Percentiles rank a stretch among this genome's conserved stretches.
Evolutionary conservation across 306 rosid genomes (phyloP).

Genomic region (Pterocarpus santalinus): DNA sequence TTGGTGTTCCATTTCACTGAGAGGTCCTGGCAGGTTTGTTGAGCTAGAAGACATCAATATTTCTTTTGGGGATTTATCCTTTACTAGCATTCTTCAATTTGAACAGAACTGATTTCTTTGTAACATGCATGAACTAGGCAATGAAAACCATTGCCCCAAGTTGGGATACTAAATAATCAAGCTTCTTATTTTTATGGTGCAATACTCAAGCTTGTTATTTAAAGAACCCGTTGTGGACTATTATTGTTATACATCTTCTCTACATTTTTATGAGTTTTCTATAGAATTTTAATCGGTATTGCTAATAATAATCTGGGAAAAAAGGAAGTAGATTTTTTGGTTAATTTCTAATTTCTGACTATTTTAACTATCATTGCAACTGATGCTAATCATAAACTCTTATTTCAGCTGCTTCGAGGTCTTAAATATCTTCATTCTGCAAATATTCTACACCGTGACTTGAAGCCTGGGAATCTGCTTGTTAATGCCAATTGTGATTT

Average conservation of each 20-base stretch:
- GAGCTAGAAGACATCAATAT: background rate
- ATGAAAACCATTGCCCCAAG: background rate
- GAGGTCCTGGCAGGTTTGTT: conserved; percentile 23
- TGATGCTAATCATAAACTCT: conserved; percentile 43
- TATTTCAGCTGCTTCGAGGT: conserved; percentile 77
- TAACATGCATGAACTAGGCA: too few relatives aligned
- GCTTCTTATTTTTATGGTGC: too few relatives aligned
- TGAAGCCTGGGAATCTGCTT: conserved; percentile 91
- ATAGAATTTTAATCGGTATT: conserved; percentile 11
- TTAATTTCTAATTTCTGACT: conserved; percentile 6
- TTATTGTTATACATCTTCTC: background rate
- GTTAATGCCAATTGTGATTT: conserved; percentile 78
- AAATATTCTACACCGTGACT: conserved; percentile 86
- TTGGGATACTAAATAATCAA: too few relatives aligned
- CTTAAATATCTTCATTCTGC: conserved; percentile 90
- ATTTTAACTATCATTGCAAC: conserved; percentile 21
- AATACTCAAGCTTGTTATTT: background rate
- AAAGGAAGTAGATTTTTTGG: background rate
- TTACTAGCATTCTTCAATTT: conserved; percentile 19
- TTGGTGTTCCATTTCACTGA: background rate
- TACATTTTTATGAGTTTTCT: background rate
- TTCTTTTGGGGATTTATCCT: background rate
- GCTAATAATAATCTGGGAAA: background rate
- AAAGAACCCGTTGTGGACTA: background rate
- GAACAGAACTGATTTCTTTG: background rate